Percentiles rank a stretch among this genome's conserved stretches.
Conservation (phyloP, 1,284 basidiomycete genomes). For the Schizopora paradoxa region DNA sequence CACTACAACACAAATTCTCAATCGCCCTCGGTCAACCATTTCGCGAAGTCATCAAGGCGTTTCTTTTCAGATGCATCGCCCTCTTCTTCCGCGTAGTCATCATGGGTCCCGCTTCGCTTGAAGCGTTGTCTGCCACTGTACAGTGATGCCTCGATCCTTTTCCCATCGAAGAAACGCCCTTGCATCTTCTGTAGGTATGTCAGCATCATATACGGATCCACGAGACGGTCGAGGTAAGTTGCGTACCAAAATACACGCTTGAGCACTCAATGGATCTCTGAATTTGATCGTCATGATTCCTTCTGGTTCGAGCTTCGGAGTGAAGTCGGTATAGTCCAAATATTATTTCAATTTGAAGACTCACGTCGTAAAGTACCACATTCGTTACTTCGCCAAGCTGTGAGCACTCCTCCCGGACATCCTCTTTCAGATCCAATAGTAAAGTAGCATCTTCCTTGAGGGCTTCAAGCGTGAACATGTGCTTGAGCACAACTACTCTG, state of each 20-base stretch:
- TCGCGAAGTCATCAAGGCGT: slow-evolving; percentile 81
- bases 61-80: slow-evolving; percentile 74
- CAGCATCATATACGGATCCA: slow-evolving; percentile 2
- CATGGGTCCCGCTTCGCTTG: slow-evolving; percentile 61
- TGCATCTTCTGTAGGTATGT: slow-evolving; percentile 78
- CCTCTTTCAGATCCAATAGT: slow-evolving; percentile 90
- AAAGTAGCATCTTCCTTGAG: slow-evolving; percentile 85
- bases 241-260: slow-evolving; percentile 83
- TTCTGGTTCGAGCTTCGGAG: slow-evolving; percentile 82
- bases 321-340: slow-evolving; percentile 11
- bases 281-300: slow-evolving; percentile 98
- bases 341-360: slow-evolving; percentile 28
- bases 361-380: slow-evolving; percentile 92
- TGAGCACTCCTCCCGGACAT: slow-evolving; percentile 92
- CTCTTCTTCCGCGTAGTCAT: slow-evolving; percentile 55
- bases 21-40: slow-evolving; percentile 79
- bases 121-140: slow-evolving; percentile 81
- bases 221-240: background rate
- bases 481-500: slow-evolving; percentile 86
- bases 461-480: slow-evolving; percentile 91
- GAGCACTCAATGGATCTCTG: slow-evolving; percentile 79
- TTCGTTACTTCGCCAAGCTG: slow-evolving; percentile 93
- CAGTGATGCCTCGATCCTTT: slow-evolving; percentile 76
- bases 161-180: slow-evolving; percentile 86
- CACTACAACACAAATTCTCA: slow-evolving; percentile 23